Evolutionary conservation across 352 stramenopile genomes (phyloP).

Genomic region (Peronosclerospora sorghi): DNA sequence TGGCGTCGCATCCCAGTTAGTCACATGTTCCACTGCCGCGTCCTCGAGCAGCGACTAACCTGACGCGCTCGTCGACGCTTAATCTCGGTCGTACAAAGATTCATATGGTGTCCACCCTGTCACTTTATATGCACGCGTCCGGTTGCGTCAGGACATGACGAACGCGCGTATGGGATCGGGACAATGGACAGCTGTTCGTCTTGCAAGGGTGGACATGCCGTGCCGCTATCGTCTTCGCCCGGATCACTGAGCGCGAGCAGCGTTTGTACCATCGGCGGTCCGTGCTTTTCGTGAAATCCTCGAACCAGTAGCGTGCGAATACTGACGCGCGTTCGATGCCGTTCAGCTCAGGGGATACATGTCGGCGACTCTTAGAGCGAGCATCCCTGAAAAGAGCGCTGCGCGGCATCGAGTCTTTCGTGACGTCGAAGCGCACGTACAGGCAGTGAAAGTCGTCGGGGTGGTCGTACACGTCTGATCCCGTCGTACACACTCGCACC

Average conservation of each 20-base stretch:
- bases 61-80: constrained; percentile 33
- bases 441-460: too few species aligned
- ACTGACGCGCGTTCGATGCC: too few species aligned
- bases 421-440: too few species aligned
- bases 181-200: constrained; percentile 40
- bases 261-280: constrained; percentile 35
- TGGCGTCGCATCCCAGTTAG: constrained; percentile 33
- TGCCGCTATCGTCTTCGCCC: constrained; percentile 27
- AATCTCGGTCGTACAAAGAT: constrained; percentile 22
- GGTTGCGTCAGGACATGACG: constrained; percentile 24
- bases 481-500: too few species aligned
- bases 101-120: constrained; percentile 41
- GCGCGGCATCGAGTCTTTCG: too few species aligned
- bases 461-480: too few species aligned
- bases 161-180: constrained; percentile 25
- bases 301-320: too few species aligned
- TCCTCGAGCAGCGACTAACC: constrained; percentile 14
- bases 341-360: too few species aligned
- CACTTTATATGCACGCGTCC: constrained; percentile 39
- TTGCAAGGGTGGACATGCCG: constrained; percentile 27
- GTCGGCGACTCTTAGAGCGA: too few species aligned
- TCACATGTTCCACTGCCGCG: constrained; percentile 33
- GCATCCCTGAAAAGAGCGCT: too few species aligned
- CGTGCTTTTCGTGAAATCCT: constrained; percentile 23
- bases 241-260: constrained; percentile 24